Evolutionary conservation across 2,329 filamentous ascomycete species (phyloP).

Genomic region (Chaetothyriales sp.): DNA sequence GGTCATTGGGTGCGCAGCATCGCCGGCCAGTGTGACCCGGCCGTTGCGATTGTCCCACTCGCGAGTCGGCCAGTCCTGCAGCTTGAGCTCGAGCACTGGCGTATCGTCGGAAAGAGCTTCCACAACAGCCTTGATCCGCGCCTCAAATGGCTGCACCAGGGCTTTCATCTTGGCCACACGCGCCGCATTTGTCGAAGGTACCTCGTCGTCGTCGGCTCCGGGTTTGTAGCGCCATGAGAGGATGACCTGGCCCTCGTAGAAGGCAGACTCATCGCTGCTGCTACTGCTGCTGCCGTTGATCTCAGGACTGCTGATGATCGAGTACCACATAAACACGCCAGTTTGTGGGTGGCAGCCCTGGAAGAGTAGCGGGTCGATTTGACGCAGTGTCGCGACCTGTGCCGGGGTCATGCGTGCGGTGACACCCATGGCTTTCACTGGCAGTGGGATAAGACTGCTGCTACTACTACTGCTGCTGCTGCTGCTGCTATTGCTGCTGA

Average conservation of each 20-base stretch:
- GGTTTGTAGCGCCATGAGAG: conserved; percentile 30
- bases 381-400: conserved; percentile 5
- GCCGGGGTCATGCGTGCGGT: conserved; percentile 6
- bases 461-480: background rate
- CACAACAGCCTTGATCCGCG: conserved; percentile 22
- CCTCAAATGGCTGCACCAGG: conserved; percentile 15
- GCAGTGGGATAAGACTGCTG: conserved; percentile 2
- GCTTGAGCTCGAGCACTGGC: conserved; percentile 18
- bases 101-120: conserved; percentile 22
- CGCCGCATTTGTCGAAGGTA: conserved; percentile 21
- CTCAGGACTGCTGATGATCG: conserved; percentile 28
- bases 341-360: conserved; percentile 11
- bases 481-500: background rate
- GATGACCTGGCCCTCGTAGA: conserved; percentile 32
- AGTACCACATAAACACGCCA: conserved; percentile 17
- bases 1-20: conserved; percentile 28
- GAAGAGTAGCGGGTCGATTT: conserved; percentile 15
- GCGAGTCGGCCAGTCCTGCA: conserved; percentile 24
- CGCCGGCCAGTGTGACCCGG: conserved; percentile 23
- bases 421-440: conserved; percentile 6
- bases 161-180: conserved; percentile 29
- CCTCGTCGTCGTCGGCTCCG: conserved; percentile 22
- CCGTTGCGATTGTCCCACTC: conserved; percentile 23
- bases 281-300: conserved; percentile 17
- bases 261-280: conserved; percentile 16